Conservation (phyloP, 805 yeast species). For the Naumovozyma baii region DNA sequence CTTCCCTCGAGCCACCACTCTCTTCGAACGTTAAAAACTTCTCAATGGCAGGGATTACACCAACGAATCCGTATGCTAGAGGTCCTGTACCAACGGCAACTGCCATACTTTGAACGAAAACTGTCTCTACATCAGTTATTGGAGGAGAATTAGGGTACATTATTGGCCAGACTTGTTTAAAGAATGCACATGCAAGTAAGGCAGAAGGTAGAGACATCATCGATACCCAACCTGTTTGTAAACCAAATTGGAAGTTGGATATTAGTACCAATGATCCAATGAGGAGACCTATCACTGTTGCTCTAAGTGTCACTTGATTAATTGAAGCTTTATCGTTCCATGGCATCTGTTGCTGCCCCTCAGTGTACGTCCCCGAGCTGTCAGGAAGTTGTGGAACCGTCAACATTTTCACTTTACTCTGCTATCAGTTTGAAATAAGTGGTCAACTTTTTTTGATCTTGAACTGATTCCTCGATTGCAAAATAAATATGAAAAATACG, state of each 20-base stretch:
- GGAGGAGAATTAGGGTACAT: slow-evolving; percentile 31
- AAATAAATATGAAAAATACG: too few relatives aligned
- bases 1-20: slow-evolving; percentile 41
- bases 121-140: slow-evolving; percentile 87
- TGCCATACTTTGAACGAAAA: slow-evolving; percentile 81
- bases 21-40: slow-evolving; percentile 74
- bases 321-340: slow-evolving; percentile 43
- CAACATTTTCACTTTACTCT: too few relatives aligned
- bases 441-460: too few relatives aligned
- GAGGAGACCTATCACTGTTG: slow-evolving; percentile 62
- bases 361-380: background rate
- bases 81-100: slow-evolving; percentile 99
- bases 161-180: slow-evolving; percentile 43
- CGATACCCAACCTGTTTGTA: slow-evolving; percentile 98
- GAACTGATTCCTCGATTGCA: too few relatives aligned
- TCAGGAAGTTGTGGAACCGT: too few relatives aligned
- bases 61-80: slow-evolving; percentile 86
- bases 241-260: slow-evolving; percentile 90
- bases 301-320: slow-evolving; percentile 63
- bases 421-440: too few relatives aligned
- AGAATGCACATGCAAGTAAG: slow-evolving; percentile 71
- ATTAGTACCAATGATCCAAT: slow-evolving; percentile 84
- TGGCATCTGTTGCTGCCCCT: slow-evolving; percentile 3
- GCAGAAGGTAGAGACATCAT: slow-evolving; percentile 98
- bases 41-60: slow-evolving; percentile 92